Conservation (phyloP, 2,329 filamentous ascomycete genomes). For the Penicillium frequentans region DNA sequence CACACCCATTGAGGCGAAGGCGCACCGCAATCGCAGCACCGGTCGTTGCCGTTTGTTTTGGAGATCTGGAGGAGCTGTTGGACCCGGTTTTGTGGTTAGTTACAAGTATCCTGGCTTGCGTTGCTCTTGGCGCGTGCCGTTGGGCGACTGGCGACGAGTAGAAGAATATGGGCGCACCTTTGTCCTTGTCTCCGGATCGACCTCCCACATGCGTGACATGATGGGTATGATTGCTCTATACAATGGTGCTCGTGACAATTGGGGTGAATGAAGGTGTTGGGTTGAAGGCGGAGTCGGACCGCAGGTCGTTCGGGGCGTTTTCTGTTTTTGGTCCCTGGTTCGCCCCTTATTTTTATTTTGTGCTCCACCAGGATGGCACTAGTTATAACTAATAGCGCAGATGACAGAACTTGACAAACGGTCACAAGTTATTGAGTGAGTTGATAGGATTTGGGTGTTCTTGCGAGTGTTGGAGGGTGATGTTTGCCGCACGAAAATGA, state of each 20-base stretch:
- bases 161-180: conserved; percentile 61
- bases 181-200: conserved; percentile 93
- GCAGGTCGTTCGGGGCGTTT: conserved; percentile 6
- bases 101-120: background rate
- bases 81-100: conserved; percentile 10
- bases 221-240: conserved; percentile 9
- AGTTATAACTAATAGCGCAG: background rate
- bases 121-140: background rate
- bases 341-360: conserved; percentile 8
- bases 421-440: background rate
- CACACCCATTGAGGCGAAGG: conserved; percentile 96
- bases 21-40: conserved; percentile 92
- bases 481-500: conserved; percentile 17
- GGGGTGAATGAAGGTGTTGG: background rate
- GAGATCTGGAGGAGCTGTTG: conserved; percentile 82
- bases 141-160: background rate
- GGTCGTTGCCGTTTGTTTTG: conserved; percentile 83
- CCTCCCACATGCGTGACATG: conserved; percentile 89
- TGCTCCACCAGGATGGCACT: conserved; percentile 3
- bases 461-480: background rate
- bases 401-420: background rate
- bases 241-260: conserved; percentile 7
- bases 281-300: conserved; percentile 4
- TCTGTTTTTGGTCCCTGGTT: conserved; percentile 7
- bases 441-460: background rate